Evolutionary conservation across 139 green algal genomes (phyloP), one percentile per base, ranked within the genome.

Genomic region (Chlorella sp.): DNA sequence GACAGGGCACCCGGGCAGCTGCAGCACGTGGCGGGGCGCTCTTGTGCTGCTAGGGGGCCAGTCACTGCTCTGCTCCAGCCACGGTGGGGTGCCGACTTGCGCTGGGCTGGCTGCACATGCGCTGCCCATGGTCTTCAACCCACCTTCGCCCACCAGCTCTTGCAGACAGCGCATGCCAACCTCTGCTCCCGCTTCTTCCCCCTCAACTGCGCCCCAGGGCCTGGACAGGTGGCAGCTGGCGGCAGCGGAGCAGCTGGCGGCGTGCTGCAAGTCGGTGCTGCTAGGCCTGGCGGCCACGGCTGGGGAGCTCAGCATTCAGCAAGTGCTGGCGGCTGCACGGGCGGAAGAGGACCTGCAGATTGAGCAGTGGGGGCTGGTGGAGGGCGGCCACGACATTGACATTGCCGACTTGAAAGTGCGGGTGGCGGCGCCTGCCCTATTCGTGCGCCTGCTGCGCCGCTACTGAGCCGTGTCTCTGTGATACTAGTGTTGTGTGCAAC

Each of bases 341-440:
- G 36, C 98, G 30, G 96, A 98, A 87, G 96, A 98, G 90, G 89
- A 94, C 2, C 87, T 88, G 12, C 95, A 98, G 82, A 92, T 96
- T 20, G 92, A 95, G 69, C 88, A 95, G 69, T 99, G 96, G 96
- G 97, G 97, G 3, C 81, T 97, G n/a, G 97, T 99, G 38, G 97
- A 99, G 86, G 97, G 97, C 20, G 97, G 96, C 0, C 97, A 99
- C 82, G 97, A 99, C 89, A 90, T 99, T 17, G 97, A 99, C 83
- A 90, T 92, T 60, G 92, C 94, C 21, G 95, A 99, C 71, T 76
- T 95, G 6, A 63, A 78, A 34, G 95, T 95, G 63, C 87, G 95
- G 4, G 85, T 99, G 0, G 74, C 87, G 12, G 95, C 92, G 13
- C 92, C 95, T n/a, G 88, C 88, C 0, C 67, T 98, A 5, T 97